A percentile compares a stretch with the other conserved stretches of the same genome.
phyloP scores from a whole-genome alignment of 2,329 filamentous ascomycete species.

The Xylariaceae sp. region DNA sequence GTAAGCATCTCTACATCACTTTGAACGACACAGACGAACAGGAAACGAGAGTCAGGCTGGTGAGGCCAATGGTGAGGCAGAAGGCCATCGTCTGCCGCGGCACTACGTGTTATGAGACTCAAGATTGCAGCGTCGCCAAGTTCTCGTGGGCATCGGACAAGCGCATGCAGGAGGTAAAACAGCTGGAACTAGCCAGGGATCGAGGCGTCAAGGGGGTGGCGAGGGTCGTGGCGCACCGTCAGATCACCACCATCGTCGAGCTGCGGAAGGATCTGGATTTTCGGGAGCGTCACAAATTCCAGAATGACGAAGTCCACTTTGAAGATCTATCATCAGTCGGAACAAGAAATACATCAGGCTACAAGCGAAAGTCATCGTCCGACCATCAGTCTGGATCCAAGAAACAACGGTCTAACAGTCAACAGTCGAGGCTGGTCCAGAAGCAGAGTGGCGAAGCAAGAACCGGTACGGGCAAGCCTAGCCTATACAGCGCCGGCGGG shows the following conservation, averaged over 20 bases:
- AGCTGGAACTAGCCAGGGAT: background rate
- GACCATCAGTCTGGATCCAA: background rate
- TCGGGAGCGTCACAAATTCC: background rate
- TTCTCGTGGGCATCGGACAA: conserved; percentile 1
- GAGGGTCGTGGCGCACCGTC: background rate
- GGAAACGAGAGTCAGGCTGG: background rate
- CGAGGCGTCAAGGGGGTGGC: conserved; percentile 3
- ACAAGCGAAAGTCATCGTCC: background rate
- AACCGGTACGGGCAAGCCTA: background rate
- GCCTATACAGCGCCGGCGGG: background rate
- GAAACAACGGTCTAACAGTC: background rate
- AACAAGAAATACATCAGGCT: background rate
- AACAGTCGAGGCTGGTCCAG: background rate
- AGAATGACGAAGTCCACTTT: background rate
- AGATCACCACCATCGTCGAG: conserved; percentile 1
- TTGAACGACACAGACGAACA: background rate
- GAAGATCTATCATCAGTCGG: background rate
- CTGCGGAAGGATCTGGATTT: conserved; percentile 2
- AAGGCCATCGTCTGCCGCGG: background rate
- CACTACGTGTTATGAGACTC: background rate
- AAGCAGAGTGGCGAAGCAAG: background rate
- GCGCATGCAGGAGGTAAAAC: background rate
- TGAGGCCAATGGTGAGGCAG: background rate
- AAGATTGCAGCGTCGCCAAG: conserved; percentile 1
- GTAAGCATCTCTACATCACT: background rate